phyloP scores from a whole-genome alignment of 2,329 filamentous ascomycete species.

The Stagonosporopsis chrysanthemi region DNA sequence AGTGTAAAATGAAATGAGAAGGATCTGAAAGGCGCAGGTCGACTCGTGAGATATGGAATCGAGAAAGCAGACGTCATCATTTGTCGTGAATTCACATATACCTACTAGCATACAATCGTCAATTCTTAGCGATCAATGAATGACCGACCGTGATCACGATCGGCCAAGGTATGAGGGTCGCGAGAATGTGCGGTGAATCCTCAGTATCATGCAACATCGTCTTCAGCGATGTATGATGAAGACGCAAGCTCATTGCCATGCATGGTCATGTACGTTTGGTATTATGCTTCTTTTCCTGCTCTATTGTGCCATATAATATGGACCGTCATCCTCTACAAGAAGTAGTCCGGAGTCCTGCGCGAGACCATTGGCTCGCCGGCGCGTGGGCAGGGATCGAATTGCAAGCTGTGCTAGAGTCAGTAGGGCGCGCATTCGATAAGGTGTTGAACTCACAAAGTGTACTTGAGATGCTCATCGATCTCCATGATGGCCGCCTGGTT shows the following conservation, averaged over 20 bases:
- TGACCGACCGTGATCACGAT: background rate
- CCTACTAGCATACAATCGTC: background rate
- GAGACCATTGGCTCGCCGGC: conserved; percentile 99
- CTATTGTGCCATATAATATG: conserved; percentile 30
- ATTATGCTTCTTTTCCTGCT: conserved; percentile 17
- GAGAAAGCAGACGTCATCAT: conserved; percentile 2
- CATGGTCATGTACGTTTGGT: background rate
- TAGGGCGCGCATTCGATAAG: background rate
- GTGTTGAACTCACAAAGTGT: conserved; percentile 85
- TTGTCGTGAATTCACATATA: conserved; percentile 8
- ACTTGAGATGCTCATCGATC: conserved; percentile 98
- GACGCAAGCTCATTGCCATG: background rate
- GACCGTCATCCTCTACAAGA: conserved; percentile 70
- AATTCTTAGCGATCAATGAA: conserved; percentile 4
- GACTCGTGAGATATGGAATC: background rate
- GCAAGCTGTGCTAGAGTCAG: conserved; percentile 71
- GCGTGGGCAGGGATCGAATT: conserved; percentile 98
- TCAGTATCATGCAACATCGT: background rate
- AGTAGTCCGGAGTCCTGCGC: conserved; percentile 93
- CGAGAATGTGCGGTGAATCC: background rate
- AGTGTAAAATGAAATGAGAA: no score
- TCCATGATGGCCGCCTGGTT: conserved; percentile 99
- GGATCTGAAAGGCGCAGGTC: no score
- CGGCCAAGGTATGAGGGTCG: background rate
- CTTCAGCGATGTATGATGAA: background rate